A percentile compares a stretch with the other conserved stretches of the same genome.
Evolutionary conservation across 2,329 filamentous ascomycete genomes (phyloP).

Genomic region (Ophiostoma sp.): DNA sequence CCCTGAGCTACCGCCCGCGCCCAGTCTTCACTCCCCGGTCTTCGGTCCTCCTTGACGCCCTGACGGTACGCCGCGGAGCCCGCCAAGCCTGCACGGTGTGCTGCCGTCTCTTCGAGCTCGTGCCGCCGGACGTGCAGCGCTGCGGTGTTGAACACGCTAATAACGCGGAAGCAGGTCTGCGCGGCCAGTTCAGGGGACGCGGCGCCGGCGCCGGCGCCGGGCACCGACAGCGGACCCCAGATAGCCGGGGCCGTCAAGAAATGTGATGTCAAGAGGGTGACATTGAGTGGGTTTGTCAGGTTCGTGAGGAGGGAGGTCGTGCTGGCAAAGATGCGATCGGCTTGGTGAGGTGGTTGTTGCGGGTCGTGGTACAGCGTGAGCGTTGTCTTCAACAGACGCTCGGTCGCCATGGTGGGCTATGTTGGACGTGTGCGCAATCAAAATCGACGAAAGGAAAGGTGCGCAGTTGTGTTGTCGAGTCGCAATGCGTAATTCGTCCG

Average conservation of each 20-base stretch:
- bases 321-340: conserved; percentile 62
- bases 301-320: conserved; percentile 67
- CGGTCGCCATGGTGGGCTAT: conserved; percentile 58
- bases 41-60: conserved; percentile 32
- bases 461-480: not conserved
- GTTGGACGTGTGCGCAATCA: not conserved
- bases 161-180: conserved; percentile 62
- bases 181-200: conserved; percentile 46
- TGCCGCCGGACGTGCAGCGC: conserved; percentile 55
- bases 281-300: conserved; percentile 73
- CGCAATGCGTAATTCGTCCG: not conserved
- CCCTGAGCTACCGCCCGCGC: conserved; percentile 58
- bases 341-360: conserved; percentile 37
- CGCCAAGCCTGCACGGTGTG: conserved; percentile 31
- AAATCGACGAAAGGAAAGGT: not conserved
- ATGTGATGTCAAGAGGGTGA: conserved; percentile 70
- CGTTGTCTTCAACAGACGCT: conserved; percentile 66
- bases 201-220: not conserved
- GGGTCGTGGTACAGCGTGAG: conserved; percentile 58
- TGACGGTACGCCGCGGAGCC: conserved; percentile 18
- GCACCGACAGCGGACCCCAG: conserved; percentile 49
- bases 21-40: conserved; percentile 53
- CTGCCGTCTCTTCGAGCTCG: conserved; percentile 45
- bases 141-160: conserved; percentile 72
- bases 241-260: conserved; percentile 70